These are phyloP conservation scores for Tolypocladium album DNA, from an alignment of 2,329 filamentous ascomycete species.

Conservation along the genomic window DNA sequence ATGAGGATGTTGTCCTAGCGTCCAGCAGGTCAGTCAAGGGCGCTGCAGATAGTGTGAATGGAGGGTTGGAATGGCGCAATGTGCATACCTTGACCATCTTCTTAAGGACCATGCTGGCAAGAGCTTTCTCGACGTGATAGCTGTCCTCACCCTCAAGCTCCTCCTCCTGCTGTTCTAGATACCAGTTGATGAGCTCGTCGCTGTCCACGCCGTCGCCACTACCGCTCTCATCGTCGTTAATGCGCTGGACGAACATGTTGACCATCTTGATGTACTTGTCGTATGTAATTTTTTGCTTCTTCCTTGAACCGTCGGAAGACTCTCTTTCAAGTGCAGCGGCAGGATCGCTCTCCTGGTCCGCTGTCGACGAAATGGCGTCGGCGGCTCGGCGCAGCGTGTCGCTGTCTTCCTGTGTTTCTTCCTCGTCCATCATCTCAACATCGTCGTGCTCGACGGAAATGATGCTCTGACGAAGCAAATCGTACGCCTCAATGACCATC, in stretches of 20 bases:
- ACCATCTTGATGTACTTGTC: constrained; percentile 91
- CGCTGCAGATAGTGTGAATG: not conserved
- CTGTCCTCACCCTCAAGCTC: constrained; percentile 75
- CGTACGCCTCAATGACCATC: constrained; percentile 88
- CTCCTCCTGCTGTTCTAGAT: constrained; percentile 81
- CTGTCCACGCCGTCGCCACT: constrained; percentile 76
- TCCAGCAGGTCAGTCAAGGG: constrained; percentile 28
- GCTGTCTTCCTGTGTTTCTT: constrained; percentile 36
- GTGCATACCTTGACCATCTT: constrained; percentile 83
- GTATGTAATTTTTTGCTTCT: constrained; percentile 83
- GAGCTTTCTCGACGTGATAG: constrained; percentile 59
- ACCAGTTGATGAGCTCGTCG: constrained; percentile 76
- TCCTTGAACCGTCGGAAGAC: constrained; percentile 29
- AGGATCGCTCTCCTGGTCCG: constrained; percentile 35
- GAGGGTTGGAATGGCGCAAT: not conserved
- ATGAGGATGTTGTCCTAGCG: constrained; percentile 78
- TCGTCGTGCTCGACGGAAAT: constrained; percentile 98
- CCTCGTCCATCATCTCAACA: constrained; percentile 80
- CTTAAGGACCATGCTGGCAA: constrained; percentile 80
- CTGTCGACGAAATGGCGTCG: constrained; percentile 26
- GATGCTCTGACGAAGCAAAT: constrained; percentile 85
- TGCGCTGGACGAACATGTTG: constrained; percentile 70
- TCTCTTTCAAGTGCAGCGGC: constrained; percentile 27
- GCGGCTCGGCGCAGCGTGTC: constrained; percentile 30
- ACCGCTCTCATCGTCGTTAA: constrained; percentile 70